Evolutionary conservation across 164 flowering plant genomes (phyloP), one percentile per base, ranked within the genome.

Genomic region (Dillenia suffruticosa): DNA sequence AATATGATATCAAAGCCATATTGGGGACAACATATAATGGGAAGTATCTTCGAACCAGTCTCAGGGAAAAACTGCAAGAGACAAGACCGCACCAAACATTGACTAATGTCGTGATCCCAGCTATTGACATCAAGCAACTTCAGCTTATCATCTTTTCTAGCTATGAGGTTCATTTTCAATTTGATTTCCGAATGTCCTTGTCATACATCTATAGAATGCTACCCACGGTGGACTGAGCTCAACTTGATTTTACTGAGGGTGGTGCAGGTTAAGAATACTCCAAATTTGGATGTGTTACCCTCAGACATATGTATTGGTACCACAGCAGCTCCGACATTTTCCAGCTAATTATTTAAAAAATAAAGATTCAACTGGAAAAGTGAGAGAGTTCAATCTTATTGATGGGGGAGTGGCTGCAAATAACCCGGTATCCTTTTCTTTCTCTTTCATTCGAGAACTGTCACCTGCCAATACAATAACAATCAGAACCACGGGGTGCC

Each of bases 1-100:
- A 26, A 26, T 26, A 26, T 26, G 40, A 26, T 26, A 26, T 26
- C 40, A 26, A 26, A 26, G 40, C 40, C 40, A 0, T 74, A 5
- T 0, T 12, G 48, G 82, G 82, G 44, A 79, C 79, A 1, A 72
- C 65, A 22, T 78, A 72, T 64, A 68, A 78, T 53, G 81, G 81
- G 1, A 77, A 72, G 32, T 75, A 72, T 47, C 79, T 78, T 9
- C 75, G 64, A 5, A 12, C 24, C 1, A 12, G 73, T 9, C 2
- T 69, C 0, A 62, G 6, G 43, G 72, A 79, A 12, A 74, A 71
- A 12, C 57, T 79, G 8, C 71, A 72, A 12, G 56, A 67, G 0
- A 71, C 48, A 1, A 40, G 53, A 24, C 24, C 73, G 56, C 58
- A 63, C 52, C 49, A 76, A n/a, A 69, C 82, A 1, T 16, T 76